Base-by-base conservation (phyloP, 257 asterid species). In the Plantago elongata region DNA sequence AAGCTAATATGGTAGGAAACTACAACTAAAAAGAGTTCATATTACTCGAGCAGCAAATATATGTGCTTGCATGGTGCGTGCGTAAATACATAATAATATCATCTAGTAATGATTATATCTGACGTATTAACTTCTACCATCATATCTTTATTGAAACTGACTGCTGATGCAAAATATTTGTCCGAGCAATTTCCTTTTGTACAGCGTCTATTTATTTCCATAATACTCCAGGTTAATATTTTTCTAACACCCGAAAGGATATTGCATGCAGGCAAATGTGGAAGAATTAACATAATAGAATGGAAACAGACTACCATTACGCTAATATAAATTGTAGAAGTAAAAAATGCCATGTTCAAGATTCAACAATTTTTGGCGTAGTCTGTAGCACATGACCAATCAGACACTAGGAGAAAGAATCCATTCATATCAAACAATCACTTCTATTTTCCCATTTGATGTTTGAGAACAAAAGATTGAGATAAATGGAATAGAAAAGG, bases 171-270 rank as follows among this genome's bases (percentile, higher is more conserved):
- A 46, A 16, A 22, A 12, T 46, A 63, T 61, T 49, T 42, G 46
- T 38, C 29, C 45, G 37, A 29, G 38, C 67, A 63, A 63, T 50
- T 13, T 18, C 15, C 49, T 57, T 40, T 22, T 5, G 5, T 30
- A 57, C 44, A 70, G 58, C 62, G 45, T 59, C 42, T 46, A 57
- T 34, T 2, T 57, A 29, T 44, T 49, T 60, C 17, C 16, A 57
- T 54, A 57, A 37, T 43, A 57, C 8, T 0, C 40, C 40, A 34
- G 40, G 8, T 34, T 34, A 34, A 34, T 34, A 3, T 4, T 34
- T 34, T 34, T 34, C 40, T 34, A 34, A 34, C 40, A 34, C 1
- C 27, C 1, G 40, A 34, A 34, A 34, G 40, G 8, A 34, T 34
- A 34, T 34, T 34, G 8, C 40, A 34, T 7, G 40, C 5, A 34